Conservation (phyloP, 176 grass and related monocot genomes). For the Carex cristatella region DNA sequence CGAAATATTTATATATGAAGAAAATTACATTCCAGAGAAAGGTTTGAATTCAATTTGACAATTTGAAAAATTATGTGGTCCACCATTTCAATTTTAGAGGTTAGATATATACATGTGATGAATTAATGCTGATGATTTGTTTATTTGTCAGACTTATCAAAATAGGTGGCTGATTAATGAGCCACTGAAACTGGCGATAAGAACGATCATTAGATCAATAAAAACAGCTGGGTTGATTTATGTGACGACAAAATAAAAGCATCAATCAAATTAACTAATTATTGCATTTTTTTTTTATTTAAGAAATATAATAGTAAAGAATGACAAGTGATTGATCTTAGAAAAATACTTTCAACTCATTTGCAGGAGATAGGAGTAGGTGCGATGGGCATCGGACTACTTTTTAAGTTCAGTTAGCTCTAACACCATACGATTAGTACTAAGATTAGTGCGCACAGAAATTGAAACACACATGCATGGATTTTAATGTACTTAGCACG, state of each 20-base stretch:
- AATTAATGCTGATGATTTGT: neutral
- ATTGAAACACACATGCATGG: no score
- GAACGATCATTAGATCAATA: neutral
- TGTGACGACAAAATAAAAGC: neutral
- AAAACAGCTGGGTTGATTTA: neutral
- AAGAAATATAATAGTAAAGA: no score
- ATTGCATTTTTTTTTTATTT: no score
- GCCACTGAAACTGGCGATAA: neutral
- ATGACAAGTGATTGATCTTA: no score
- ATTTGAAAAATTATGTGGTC: neutral
- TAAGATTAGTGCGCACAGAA: no score
- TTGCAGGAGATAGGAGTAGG: no score
- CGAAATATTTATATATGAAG: neutral
- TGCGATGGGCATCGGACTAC: no score
- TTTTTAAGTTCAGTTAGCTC: no score
- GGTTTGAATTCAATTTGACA: neutral
- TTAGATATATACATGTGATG: neutral
- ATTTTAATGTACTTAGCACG: no score
- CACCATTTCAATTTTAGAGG: neutral
- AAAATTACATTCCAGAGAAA: neutral
- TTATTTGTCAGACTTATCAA: neutral
- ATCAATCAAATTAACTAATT: neutral
- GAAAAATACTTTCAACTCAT: no score
- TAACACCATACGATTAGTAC: no score
- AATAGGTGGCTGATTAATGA: slow-evolving; percentile 2